Conservation (phyloP, 2,329 filamentous ascomycete genomes). For the Aspergillus tamarii region DNA sequence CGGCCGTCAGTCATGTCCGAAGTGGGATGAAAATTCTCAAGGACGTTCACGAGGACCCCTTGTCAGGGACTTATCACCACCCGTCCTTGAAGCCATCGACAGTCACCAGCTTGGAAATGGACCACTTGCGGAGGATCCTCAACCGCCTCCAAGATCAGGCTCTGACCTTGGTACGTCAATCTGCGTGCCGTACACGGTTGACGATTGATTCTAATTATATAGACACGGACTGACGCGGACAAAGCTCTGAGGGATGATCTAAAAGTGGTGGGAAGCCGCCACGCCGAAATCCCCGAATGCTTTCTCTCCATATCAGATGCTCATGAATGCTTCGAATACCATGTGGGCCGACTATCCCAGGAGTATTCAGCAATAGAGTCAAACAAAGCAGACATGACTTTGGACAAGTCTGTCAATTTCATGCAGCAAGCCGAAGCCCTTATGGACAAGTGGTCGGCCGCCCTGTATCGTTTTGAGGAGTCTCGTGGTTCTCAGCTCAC, state of each 20-base stretch:
- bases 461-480: background rate
- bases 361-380: background rate
- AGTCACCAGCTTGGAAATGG: constrained; percentile 16
- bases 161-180: constrained; percentile 6
- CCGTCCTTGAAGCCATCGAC: constrained; percentile 16
- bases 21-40: background rate
- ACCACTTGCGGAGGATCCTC: constrained; percentile 10
- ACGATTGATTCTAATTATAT: background rate
- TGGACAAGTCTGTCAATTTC: background rate
- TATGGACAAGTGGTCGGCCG: background rate
- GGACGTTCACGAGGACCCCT: background rate
- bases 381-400: background rate
- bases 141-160: constrained; percentile 13
- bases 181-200: background rate
- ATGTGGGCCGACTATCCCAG: background rate
- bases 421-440: background rate
- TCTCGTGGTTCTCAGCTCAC: background rate
- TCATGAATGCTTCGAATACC: background rate
- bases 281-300: background rate
- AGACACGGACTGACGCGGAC: background rate
- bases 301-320: background rate
- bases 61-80: constrained; percentile 13
- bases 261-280: background rate
- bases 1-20: background rate
- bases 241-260: background rate